These are phyloP conservation scores for Aspergillus pseudoglaucus DNA, from an alignment of 2,329 filamentous ascomycete species.

Conservation along the genomic window DNA sequence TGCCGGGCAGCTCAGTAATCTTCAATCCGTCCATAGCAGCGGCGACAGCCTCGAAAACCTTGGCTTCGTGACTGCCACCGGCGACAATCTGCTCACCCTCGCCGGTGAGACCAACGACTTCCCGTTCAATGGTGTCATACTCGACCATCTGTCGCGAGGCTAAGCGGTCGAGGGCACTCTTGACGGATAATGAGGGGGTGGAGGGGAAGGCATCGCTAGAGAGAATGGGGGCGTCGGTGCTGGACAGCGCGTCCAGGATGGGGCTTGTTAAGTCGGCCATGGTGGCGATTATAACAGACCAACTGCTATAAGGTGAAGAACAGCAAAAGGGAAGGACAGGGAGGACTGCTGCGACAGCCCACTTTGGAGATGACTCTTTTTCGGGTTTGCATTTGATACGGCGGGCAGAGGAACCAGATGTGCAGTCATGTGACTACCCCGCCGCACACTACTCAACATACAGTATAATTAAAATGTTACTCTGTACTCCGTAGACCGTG, in stretches of 20 bases:
- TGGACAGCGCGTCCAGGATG: slow-evolving; percentile 60
- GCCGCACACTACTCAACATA: slow-evolving; percentile 4
- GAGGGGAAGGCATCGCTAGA: slow-evolving; percentile 65
- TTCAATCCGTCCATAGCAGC: slow-evolving; percentile 72
- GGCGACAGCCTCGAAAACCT: slow-evolving; percentile 69
- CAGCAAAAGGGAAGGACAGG: slow-evolving; percentile 2
- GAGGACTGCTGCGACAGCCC: slow-evolving; percentile 13
- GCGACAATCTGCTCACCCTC: slow-evolving; percentile 66
- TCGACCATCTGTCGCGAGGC: slow-evolving; percentile 76
- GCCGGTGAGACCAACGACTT: slow-evolving; percentile 68
- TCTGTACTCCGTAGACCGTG: too few species aligned
- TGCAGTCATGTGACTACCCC: slow-evolving; percentile 17
- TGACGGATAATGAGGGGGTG: slow-evolving; percentile 62
- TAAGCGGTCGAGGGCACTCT: slow-evolving; percentile 82
- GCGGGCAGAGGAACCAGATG: slow-evolving; percentile 16
- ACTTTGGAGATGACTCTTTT: slow-evolving; percentile 30
- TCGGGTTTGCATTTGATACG: slow-evolving; percentile 17
- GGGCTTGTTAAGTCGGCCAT: slow-evolving; percentile 56
- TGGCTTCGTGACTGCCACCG: slow-evolving; percentile 75
- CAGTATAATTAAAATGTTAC: background rate
- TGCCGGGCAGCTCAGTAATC: slow-evolving; percentile 59
- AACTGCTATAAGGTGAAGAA: background rate
- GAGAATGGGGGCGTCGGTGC: slow-evolving; percentile 55
- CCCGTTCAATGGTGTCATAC: slow-evolving; percentile 75
- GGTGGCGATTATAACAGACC: slow-evolving; percentile 16